Conservation (phyloP, 208 protist genomes). For the Trypanosoma theileri region DNA sequence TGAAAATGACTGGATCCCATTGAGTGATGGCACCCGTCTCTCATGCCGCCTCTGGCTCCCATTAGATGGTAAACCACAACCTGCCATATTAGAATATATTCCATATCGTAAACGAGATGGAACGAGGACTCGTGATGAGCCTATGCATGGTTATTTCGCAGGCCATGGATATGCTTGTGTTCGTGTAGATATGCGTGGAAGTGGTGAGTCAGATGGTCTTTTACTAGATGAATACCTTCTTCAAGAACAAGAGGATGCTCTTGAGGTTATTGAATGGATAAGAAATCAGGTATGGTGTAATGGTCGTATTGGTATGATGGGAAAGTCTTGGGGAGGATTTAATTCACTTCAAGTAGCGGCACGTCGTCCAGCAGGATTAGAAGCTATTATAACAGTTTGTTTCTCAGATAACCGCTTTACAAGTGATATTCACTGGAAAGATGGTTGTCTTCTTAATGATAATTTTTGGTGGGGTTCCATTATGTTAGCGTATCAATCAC, state of each 20-base stretch:
- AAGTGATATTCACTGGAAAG: constrained; percentile 74
- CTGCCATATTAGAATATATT: constrained; percentile 67
- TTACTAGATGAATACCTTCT: constrained; percentile 58
- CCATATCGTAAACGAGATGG: constrained; percentile 68
- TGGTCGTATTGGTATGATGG: constrained; percentile 67
- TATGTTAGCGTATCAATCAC: constrained; percentile 59
- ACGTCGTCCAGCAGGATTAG: constrained; percentile 46
- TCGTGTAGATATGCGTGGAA: constrained; percentile 67
- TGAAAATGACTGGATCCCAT: constrained; percentile 48
- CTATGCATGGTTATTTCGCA: constrained; percentile 69
- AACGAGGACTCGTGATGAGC: constrained; percentile 57
- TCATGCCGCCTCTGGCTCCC: constrained; percentile 54
- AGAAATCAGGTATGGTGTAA: constrained; percentile 58
- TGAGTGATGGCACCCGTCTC: constrained; percentile 48
- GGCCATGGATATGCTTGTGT: constrained; percentile 52
- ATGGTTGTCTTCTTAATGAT: constrained; percentile 66
- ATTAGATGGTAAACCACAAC: constrained; percentile 21
- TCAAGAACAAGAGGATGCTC: constrained; percentile 61
- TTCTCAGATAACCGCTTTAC: constrained; percentile 72
- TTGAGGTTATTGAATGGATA: constrained; percentile 71
- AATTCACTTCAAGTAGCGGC: constrained; percentile 69
- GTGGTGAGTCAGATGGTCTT: constrained; percentile 58
- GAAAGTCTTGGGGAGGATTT: constrained; percentile 68
- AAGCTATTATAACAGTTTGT: constrained; percentile 63
- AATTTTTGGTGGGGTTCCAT: constrained; percentile 76